Conservation (phyloP, 2,329 filamentous ascomycete species). For the Sporothrix euskadiensis region DNA sequence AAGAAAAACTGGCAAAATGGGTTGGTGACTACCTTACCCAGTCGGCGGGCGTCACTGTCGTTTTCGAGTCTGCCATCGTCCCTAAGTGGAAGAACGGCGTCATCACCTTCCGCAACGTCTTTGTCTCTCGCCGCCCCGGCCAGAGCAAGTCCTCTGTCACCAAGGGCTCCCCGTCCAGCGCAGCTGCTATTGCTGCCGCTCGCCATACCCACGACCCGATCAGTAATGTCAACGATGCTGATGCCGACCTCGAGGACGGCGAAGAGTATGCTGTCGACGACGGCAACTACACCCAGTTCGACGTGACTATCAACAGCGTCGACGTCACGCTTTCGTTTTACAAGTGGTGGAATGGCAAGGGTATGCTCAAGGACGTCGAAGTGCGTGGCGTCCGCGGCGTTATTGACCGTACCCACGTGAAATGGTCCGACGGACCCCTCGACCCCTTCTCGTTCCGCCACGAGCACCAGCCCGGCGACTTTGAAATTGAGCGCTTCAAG, state of each 20-base stretch:
- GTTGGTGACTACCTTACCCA: conserved; percentile 93
- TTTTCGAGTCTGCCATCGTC: conserved; percentile 97
- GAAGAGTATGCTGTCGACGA: conserved; percentile 62
- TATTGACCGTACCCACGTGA: conserved; percentile 82
- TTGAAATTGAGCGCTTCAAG: conserved; percentile 96
- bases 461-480: conserved; percentile 86
- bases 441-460: conserved; percentile 88
- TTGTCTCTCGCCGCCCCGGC: conserved; percentile 86
- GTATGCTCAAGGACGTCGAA: conserved; percentile 85
- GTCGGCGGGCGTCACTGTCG: conserved; percentile 87
- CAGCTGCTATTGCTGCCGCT: conserved; percentile 81
- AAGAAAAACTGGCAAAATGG: conserved; percentile 89
- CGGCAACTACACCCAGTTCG: conserved; percentile 96
- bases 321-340: conserved; percentile 95
- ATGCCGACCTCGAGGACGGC: conserved; percentile 39
- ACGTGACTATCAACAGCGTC: conserved; percentile 89
- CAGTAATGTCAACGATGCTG: background rate
- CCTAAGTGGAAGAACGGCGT: conserved; percentile 94
- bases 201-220: conserved; percentile 30
- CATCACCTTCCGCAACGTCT: conserved; percentile 95
- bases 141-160: conserved; percentile 79
- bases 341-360: conserved; percentile 99
- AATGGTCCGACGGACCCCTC: conserved; percentile 65
- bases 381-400: conserved; percentile 92
- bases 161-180: conserved; percentile 84